phyloP scores from a whole-genome alignment of 257 asterid species.

The Lantana camara region DNA sequence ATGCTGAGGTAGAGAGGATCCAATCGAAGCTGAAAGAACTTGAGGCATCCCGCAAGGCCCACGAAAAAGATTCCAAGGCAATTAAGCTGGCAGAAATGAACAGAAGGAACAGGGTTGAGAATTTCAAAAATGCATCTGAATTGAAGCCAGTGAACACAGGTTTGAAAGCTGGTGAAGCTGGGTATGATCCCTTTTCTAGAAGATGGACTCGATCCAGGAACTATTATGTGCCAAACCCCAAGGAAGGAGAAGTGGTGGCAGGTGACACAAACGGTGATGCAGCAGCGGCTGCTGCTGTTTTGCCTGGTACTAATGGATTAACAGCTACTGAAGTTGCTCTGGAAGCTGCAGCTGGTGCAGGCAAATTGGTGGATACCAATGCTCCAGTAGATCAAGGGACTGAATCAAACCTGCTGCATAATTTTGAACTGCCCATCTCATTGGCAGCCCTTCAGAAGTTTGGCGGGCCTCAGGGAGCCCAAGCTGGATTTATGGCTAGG shows the following conservation, averaged over 20 bases:
- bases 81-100: conserved; percentile 88
- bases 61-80: conserved; percentile 76
- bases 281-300: conserved; percentile 36
- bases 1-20: conserved; percentile 73
- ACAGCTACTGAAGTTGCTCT: conserved; percentile 75
- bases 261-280: conserved; percentile 40
- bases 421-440: conserved; percentile 76
- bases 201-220: conserved; percentile 96
- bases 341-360: conserved; percentile 85
- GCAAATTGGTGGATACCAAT: conserved; percentile 85
- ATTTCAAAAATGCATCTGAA: conserved; percentile 88
- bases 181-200: conserved; percentile 94
- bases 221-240: conserved; percentile 54
- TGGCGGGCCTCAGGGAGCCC: conserved; percentile 86
- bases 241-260: conserved; percentile 42
- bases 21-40: conserved; percentile 65
- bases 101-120: conserved; percentile 81
- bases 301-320: conserved; percentile 43
- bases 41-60: conserved; percentile 62
- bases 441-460: conserved; percentile 71
- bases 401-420: conserved; percentile 60
- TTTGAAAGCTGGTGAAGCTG: conserved; percentile 85
- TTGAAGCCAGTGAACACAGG: conserved; percentile 53
- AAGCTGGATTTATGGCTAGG: conserved; percentile 87
- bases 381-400: conserved; percentile 92